Percentiles rank a stretch among this genome's conserved stretches.
Evolutionary conservation across 352 stramenopile species (phyloP).

Genomic region (Pythium grandisporangium): DNA sequence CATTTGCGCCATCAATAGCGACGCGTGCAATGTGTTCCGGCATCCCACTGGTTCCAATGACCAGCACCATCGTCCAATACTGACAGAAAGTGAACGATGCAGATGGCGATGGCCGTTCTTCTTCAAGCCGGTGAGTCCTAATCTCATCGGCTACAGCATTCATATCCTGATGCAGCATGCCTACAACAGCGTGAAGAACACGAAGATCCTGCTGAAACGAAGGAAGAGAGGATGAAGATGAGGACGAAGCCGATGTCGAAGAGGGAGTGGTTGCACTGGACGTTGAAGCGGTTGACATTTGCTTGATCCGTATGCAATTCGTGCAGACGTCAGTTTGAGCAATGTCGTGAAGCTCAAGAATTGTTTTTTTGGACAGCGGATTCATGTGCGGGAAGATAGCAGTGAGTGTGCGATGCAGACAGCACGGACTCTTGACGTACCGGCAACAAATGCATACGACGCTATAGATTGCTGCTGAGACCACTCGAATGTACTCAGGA

Average conservation of each 20-base stretch:
- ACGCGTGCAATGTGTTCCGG: conserved; percentile 49
- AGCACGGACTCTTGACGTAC: conserved; percentile 62
- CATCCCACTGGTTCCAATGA: conserved; percentile 38
- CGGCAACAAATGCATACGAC: conserved; percentile 54
- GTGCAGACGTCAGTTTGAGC: conserved; percentile 38
- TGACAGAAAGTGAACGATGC: conserved; percentile 55
- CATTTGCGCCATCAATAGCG: conserved; percentile 21
- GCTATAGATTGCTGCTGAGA: conserved; percentile 62
- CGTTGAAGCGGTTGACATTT: not conserved
- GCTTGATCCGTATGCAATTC: conserved; percentile 16
- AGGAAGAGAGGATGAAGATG: not conserved
- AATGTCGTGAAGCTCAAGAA: conserved; percentile 50
- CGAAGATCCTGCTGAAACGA: conserved; percentile 65
- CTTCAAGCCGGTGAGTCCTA: conserved; percentile 57
- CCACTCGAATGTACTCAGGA: conserved; percentile 50
- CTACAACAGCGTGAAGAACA: conserved; percentile 41
- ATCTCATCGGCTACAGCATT: conserved; percentile 48
- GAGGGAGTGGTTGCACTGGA: not conserved
- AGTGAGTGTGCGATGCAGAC: conserved; percentile 43
- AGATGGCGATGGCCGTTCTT: conserved; percentile 15
- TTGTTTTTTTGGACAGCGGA: conserved; percentile 29
- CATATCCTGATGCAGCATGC: conserved; percentile 42
- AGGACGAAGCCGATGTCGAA: conserved; percentile 2
- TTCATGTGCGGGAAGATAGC: conserved; percentile 73
- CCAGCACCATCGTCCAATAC: conserved; percentile 61